These are phyloP conservation scores for Lactifluus echinatus DNA, from an alignment of 768 basidiomycete genomes.

Conservation along the genomic window DNA sequence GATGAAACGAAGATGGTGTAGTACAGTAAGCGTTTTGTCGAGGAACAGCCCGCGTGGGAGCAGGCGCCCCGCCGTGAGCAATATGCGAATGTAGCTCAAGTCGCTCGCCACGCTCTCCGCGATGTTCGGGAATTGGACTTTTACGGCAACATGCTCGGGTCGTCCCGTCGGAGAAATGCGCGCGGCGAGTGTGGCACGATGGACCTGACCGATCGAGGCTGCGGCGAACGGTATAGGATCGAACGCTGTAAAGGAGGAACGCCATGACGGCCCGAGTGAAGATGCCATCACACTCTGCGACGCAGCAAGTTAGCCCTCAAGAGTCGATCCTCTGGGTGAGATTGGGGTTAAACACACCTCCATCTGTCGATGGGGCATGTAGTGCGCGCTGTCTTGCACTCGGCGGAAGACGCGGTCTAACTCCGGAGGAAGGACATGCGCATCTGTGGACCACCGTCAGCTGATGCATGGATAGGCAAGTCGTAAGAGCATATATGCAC, in stretches of 20 bases:
- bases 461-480: background rate
- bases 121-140: conserved; percentile 95
- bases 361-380: conserved; percentile 99
- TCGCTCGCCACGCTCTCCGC: conserved; percentile 81
- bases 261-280: conserved; percentile 76
- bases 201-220: conserved; percentile 96
- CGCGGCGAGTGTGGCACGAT: conserved; percentile 56
- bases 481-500: conserved; percentile 25
- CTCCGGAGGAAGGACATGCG: conserved; percentile 79
- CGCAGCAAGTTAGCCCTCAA: background rate
- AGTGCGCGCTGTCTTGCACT: conserved; percentile 93
- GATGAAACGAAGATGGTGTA: background rate
- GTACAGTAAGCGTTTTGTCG: conserved; percentile 72
- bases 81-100: conserved; percentile 71
- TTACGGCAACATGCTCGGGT: conserved; percentile 61
- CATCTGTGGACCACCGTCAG: conserved; percentile 44
- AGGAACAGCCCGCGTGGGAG: conserved; percentile 87
- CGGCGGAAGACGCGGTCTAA: conserved; percentile 81
- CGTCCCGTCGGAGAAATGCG: conserved; percentile 44
- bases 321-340: background rate
- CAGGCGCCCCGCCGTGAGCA: conserved; percentile 71
- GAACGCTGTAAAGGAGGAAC: conserved; percentile 60
- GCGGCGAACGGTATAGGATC: conserved; percentile 86
- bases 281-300: conserved; percentile 56
- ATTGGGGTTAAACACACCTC: conserved; percentile 45